These are phyloP conservation scores for Chrysoporthe deuterocubensis DNA, from an alignment of 2,329 filamentous ascomycete species.

Conservation along the genomic window DNA sequence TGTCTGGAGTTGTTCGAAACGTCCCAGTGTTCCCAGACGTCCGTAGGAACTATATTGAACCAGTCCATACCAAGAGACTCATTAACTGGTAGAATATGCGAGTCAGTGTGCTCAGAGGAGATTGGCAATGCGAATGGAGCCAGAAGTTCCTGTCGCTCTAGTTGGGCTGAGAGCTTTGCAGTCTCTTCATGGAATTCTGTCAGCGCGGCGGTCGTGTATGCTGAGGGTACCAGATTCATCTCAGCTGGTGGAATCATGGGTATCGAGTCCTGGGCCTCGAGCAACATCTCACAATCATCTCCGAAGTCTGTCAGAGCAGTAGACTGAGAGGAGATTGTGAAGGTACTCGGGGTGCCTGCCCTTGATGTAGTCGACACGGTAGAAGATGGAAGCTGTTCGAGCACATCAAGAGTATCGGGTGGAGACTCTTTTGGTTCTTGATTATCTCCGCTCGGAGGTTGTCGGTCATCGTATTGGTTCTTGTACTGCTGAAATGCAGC, in stretches of 20 bases:
- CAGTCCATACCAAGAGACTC: neutral
- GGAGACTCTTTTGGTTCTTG: neutral
- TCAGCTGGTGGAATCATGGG: neutral
- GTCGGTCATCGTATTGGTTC: neutral
- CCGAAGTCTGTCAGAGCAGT: neutral
- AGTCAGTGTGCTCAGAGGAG: neutral
- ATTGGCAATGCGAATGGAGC: neutral
- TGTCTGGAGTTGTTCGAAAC: too few species aligned
- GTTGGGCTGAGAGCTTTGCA: neutral
- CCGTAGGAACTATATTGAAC: neutral
- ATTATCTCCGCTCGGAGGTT: neutral
- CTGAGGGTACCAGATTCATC: neutral
- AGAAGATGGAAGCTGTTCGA: neutral
- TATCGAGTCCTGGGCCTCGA: neutral
- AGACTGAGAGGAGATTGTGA: neutral
- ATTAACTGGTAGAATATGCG: too few species aligned
- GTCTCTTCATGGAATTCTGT: neutral
- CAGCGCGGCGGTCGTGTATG: neutral
- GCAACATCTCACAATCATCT: neutral
- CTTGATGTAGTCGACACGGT: neutral
- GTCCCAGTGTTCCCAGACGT: neutral
- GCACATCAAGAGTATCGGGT: too few species aligned
- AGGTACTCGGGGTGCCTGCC: neutral
- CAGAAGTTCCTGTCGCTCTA: neutral
- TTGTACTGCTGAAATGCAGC: conserved; percentile 8